A percentile compares a stretch with the other conserved stretches of the same genome.
Conservation (phyloP, 768 basidiomycete genomes). For the Suillus subluteus region DNA sequence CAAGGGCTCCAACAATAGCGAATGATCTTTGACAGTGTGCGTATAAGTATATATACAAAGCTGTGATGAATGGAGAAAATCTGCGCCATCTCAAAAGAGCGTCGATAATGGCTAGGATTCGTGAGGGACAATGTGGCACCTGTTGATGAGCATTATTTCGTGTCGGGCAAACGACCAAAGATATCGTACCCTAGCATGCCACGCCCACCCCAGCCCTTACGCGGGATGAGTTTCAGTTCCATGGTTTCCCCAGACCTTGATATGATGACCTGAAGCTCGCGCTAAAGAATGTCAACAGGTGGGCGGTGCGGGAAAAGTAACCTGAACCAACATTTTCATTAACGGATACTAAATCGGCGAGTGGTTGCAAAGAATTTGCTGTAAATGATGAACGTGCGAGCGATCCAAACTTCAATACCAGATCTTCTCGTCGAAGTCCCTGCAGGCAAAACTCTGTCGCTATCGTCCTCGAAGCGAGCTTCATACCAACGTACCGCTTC, state of each 20-base stretch:
- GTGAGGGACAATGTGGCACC: slow-evolving; percentile 67
- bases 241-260: slow-evolving; percentile 51
- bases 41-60: neutral
- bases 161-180: neutral
- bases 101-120: neutral
- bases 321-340: slow-evolving; percentile 72
- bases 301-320: neutral
- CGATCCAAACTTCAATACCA: slow-evolving; percentile 73
- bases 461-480: neutral
- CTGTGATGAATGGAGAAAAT: neutral
- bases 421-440: slow-evolving; percentile 71
- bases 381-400: slow-evolving; percentile 59
- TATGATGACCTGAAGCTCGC: slow-evolving; percentile 59
- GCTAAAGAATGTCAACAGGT: slow-evolving; percentile 42
- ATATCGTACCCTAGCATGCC: slow-evolving; percentile 78
- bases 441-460: slow-evolving; percentile 32
- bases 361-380: slow-evolving; percentile 59
- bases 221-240: slow-evolving; percentile 63
- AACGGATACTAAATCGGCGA: slow-evolving; percentile 73
- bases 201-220: slow-evolving; percentile 84
- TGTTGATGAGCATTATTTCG: slow-evolving; percentile 26
- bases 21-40: neutral
- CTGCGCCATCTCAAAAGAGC: neutral
- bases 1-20: neutral
- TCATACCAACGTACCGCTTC: slow-evolving; percentile 62